phyloP scores from a whole-genome alignment of 2,329 filamentous ascomycete genomes.

The Waltergamsia citrina region DNA sequence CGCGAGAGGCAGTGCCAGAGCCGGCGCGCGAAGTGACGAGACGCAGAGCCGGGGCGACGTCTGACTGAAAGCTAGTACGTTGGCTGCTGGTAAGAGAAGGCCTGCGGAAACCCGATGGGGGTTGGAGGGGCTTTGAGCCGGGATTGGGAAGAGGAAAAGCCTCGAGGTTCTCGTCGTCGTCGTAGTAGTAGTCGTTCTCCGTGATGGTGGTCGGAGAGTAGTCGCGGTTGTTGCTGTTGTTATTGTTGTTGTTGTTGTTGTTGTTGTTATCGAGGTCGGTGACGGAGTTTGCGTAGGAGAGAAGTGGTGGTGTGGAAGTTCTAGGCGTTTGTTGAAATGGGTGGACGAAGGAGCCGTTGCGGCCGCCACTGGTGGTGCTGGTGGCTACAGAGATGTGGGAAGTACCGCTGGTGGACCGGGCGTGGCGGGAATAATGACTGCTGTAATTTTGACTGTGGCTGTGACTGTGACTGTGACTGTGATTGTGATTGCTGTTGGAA shows the following conservation, averaged over 20 bases:
- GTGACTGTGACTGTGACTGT: neutral
- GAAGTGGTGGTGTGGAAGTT: constrained; percentile 47
- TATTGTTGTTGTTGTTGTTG: constrained; percentile 9
- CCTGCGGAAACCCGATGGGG: constrained; percentile 3
- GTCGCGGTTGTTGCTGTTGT: constrained; percentile 24
- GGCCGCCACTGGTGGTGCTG: constrained; percentile 34
- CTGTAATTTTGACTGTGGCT: too few relatives aligned
- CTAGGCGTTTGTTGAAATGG: constrained; percentile 56
- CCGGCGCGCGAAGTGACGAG: neutral
- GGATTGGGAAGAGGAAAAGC: constrained; percentile 8
- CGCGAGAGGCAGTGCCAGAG: too few relatives aligned
- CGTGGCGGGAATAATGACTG: constrained; percentile 37
- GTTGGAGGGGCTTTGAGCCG: constrained; percentile 10
- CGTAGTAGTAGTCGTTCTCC: constrained; percentile 37
- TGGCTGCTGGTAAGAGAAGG: constrained; percentile 14
- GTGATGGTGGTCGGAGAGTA: constrained; percentile 46
- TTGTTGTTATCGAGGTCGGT: constrained; percentile 39
- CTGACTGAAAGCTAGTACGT: constrained; percentile 22
- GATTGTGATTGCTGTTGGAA: neutral
- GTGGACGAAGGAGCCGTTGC: constrained; percentile 46
- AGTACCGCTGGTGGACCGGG: constrained; percentile 47
- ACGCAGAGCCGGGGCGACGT: constrained; percentile 17
- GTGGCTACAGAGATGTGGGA: constrained; percentile 49
- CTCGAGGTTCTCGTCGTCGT: constrained; percentile 8
- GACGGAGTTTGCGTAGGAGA: constrained; percentile 45